Evolutionary conservation across 108 stramenopile genomes (phyloP).

Genomic region (Nannochloropsis oceanica): DNA sequence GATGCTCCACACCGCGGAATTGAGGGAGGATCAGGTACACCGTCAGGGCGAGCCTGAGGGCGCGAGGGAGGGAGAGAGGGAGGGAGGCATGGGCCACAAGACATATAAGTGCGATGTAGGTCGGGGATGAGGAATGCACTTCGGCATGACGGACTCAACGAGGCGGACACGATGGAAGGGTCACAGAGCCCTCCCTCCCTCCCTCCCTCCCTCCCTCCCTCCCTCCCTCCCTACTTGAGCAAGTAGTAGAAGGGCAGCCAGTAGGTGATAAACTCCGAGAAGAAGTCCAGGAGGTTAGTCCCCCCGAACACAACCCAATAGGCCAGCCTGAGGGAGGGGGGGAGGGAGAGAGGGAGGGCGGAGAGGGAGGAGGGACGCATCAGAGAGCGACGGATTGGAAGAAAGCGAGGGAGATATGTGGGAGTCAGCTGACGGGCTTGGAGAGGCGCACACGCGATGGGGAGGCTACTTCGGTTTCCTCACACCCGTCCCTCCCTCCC

Average conservation of each 20-base stretch:
- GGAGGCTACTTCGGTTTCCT: too few relatives aligned
- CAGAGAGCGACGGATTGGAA: too few relatives aligned
- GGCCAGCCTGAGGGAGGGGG: not conserved
- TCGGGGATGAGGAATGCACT: too few relatives aligned
- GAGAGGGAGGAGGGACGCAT: too few relatives aligned
- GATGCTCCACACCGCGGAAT: not conserved
- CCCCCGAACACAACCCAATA: not conserved
- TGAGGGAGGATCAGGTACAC: not conserved
- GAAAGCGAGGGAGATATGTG: too few relatives aligned
- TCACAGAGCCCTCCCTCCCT: not conserved
- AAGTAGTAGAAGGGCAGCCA: not conserved
- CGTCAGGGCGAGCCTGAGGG: not conserved
- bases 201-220: not conserved
- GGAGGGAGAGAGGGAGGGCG: not conserved
- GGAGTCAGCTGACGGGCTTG: too few relatives aligned
- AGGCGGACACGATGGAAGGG: too few relatives aligned
- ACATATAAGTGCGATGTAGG: too few relatives aligned
- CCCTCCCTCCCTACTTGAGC: not conserved
- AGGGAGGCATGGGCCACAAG: too few relatives aligned
- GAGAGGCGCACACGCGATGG: too few relatives aligned
- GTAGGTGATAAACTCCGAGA: not conserved
- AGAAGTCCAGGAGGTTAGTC: not conserved
- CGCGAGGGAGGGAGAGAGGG: too few relatives aligned
- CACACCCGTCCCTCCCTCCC: not conserved
- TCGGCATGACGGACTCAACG: too few relatives aligned